Conservation (phyloP, 2,329 filamentous ascomycete species). For the Helminthosporium solani region DNA sequence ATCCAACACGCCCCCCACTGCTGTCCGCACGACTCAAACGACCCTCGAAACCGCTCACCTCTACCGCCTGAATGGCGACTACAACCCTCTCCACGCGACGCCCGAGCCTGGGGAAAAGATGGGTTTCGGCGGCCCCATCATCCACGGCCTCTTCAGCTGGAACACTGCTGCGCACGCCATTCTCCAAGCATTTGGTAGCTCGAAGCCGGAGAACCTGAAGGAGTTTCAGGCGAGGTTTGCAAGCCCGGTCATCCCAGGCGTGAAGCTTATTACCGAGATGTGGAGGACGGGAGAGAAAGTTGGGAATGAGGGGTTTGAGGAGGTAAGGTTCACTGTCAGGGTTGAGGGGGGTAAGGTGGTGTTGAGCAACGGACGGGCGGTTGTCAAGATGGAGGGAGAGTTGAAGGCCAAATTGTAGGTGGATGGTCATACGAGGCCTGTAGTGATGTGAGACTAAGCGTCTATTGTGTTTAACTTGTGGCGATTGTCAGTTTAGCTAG, state of each 20-base stretch:
- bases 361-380: conserved; percentile 79
- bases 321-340: conserved; percentile 76
- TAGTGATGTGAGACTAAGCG: neutral
- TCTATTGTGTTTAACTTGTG: neutral
- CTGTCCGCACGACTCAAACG: conserved; percentile 68
- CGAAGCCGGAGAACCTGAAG: conserved; percentile 77
- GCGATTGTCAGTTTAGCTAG: neutral
- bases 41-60: conserved; percentile 65
- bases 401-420: conserved; percentile 42
- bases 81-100: conserved; percentile 88
- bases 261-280: conserved; percentile 76
- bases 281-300: conserved; percentile 73
- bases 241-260: conserved; percentile 77
- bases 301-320: conserved; percentile 66
- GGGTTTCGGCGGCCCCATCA: conserved; percentile 86
- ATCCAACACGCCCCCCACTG: conserved; percentile 68
- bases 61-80: conserved; percentile 80
- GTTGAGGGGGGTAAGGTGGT: conserved; percentile 81
- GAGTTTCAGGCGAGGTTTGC: conserved; percentile 90
- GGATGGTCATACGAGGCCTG: neutral
- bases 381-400: conserved; percentile 65
- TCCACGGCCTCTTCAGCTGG: conserved; percentile 87
- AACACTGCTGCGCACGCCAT: conserved; percentile 75
- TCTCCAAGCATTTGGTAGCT: conserved; percentile 70
- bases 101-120: conserved; percentile 83